Base-by-base conservation (phyloP, 2,329 filamentous ascomycete genomes). In the Sporothrix pallida region DNA sequence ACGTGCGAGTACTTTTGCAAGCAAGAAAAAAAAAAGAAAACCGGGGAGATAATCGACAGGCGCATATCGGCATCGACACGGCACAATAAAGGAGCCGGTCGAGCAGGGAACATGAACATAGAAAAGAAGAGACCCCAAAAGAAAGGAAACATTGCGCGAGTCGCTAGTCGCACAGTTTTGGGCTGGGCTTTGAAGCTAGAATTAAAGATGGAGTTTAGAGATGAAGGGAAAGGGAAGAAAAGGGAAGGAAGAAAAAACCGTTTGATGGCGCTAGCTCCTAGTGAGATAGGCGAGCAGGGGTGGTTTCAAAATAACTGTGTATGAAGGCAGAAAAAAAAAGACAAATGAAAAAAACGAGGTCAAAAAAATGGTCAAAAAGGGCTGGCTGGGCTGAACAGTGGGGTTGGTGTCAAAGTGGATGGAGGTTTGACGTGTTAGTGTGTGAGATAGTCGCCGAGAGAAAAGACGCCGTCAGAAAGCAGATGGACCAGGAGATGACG, bases 41-140 rank as follows among this genome's bases (percentile, higher is more conserved):
- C 31, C 31, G 52, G 4, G 17, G 52, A 48, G 46, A 20, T 54
- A 54, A 54, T 54, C 52, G 52, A 54, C 17, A 54, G 20, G 52
- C 52, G 52, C 52, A 23, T 23, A 62, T n/a, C 31, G 26, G 56
- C 26, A 42, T 62, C 58, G 26, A 62, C 58, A 62, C 58, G 58
- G 58, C 9, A 17, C 13, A 42, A 62, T 31, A 42, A 31, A 37
- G 26, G 26, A 15, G 31, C 58, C 58, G 58, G 26, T 62, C 26
- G 4, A 37, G 31, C 31, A 13, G 12, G 56, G 26, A 6, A 6
- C 10, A 58, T 20, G 13, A 31, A 9, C 20, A 10, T 12, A 26
- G 26, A 37, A 23, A 23, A 6, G n/a, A 31, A 31, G 31, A 37
- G 52, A 23, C 7, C 8, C 15, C 6, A 62, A 62, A 15, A 42